Base-by-base conservation (phyloP, 2,329 filamentous ascomycete species). In the Sporothrix pseudoabietina region DNA sequence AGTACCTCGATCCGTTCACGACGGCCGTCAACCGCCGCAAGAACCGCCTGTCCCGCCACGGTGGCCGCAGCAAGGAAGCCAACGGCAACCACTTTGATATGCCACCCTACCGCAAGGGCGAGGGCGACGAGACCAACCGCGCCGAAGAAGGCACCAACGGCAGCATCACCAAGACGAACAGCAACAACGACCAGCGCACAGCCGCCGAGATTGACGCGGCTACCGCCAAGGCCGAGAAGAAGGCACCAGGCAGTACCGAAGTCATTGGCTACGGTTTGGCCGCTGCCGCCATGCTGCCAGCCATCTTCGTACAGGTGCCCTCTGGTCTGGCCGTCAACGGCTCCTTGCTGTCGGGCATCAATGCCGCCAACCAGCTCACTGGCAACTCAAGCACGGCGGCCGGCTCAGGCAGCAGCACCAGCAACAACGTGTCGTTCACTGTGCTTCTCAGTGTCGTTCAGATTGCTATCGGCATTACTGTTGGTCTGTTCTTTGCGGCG, bases 271-370 rank as follows among this genome's bases (percentile, higher is more conserved):
- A 94, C 79, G 92, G 92, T 1, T 87, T 97, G 2, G 94, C 94
- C 0, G 94, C 94, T 0, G 93, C 93, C 0, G 91, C 92, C 1
- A 93, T 97, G 85, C 83, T 97, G 10, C 94, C 94, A 0, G 94
- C 92, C 5, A 97, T 97, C 76, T 97, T 97, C 75, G 87, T 91
- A 1, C 88, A 90, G 76, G 89, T 91, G 35, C 89, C 89, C 0
- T 88, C 86, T 26, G 87, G 88, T 39, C 81, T 91, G n/a, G 89
- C 89, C 3, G 87, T 87, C 0, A 84, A 85, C 39, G 88, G 88
- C 0, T 89, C 87, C 16, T 81, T 91, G 22, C 80, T 90, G 5
- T 86, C 87, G 8, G 88, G 89, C 19, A 81, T 91, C 72, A 84
- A 83, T 4, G 86, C 84, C 6, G 89, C 89, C 0, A 84, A 90